Percentiles rank a stretch among this genome's conserved stretches.
Conservation (phyloP, 2,329 filamentous ascomycete species). For the Colletotrichum melonis region DNA sequence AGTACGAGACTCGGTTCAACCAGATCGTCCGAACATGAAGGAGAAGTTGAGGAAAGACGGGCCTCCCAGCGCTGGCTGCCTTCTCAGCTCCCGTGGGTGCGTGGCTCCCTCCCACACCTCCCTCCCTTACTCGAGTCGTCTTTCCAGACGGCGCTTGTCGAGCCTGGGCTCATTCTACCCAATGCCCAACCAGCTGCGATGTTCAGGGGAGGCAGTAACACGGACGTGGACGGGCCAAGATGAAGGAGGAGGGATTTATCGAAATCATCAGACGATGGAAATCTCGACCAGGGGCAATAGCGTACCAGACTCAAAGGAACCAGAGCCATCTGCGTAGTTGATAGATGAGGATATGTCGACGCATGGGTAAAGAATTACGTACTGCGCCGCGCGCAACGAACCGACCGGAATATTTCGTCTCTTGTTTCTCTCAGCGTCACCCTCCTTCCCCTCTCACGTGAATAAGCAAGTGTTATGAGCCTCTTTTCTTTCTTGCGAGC, state of each 20-base stretch:
- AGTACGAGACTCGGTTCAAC: slow-evolving; percentile 33
- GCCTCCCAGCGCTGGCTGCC: background rate
- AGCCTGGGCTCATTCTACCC: slow-evolving; percentile 11
- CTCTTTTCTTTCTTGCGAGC: slow-evolving; percentile 19
- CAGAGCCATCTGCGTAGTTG: background rate
- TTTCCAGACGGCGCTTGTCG: slow-evolving; percentile 19
- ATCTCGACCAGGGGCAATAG: background rate
- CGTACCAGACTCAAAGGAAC: background rate
- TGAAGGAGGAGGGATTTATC: slow-evolving; percentile 19
- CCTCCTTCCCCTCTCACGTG: background rate
- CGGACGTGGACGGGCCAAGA: slow-evolving; percentile 10
- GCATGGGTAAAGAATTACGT: slow-evolving; percentile 16
- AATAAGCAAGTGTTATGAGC: background rate
- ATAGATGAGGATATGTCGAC: slow-evolving; percentile 21
- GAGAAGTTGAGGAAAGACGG: background rate
- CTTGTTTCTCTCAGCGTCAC: background rate
- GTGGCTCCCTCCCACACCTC: background rate
- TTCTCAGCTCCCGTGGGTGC: background rate
- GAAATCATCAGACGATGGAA: slow-evolving; percentile 21
- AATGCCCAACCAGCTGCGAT: slow-evolving; percentile 22
- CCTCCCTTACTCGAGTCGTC: slow-evolving; percentile 9
- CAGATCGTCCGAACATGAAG: slow-evolving; percentile 31
- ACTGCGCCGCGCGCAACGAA: slow-evolving; percentile 11
- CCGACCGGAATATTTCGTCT: background rate
- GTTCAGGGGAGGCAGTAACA: slow-evolving; percentile 27